Evolutionary conservation across 441 rosid species (phyloP).

Genomic region (Corymbia calophylla): DNA sequence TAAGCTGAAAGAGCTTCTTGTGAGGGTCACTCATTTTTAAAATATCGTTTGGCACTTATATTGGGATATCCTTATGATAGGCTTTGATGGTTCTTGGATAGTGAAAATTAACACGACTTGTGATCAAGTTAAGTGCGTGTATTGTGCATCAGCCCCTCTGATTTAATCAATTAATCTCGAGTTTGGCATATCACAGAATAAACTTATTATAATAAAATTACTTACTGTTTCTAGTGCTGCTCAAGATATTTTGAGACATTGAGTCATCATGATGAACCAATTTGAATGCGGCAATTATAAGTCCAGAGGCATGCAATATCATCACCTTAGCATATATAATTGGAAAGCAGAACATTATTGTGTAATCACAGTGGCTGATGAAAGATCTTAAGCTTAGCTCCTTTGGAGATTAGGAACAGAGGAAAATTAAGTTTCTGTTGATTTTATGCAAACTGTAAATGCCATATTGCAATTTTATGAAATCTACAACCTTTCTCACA

Average conservation of each 20-base stretch:
- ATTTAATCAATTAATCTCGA: neutral
- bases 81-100: neutral
- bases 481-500: neutral
- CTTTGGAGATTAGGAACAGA: neutral
- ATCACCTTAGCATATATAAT: neutral
- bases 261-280: neutral
- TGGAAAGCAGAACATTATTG: neutral
- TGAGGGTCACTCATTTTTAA: neutral
- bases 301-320: neutral
- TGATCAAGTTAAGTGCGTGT: neutral
- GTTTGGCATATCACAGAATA: neutral
- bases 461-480: neutral
- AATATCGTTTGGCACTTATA: neutral
- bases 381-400: neutral
- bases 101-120: neutral
- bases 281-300: neutral
- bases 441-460: neutral
- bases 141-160: neutral
- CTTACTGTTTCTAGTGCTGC: neutral
- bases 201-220: neutral
- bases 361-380: neutral
- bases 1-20: neutral
- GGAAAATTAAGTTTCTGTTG: neutral
- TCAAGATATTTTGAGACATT: neutral
- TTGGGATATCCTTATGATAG: neutral